A percentile compares a stretch with the other conserved stretches of the same genome.
These are phyloP conservation scores for Tetrapisispora nanseiensis DNA, from an alignment of 805 yeast species.

Conservation along the genomic window DNA sequence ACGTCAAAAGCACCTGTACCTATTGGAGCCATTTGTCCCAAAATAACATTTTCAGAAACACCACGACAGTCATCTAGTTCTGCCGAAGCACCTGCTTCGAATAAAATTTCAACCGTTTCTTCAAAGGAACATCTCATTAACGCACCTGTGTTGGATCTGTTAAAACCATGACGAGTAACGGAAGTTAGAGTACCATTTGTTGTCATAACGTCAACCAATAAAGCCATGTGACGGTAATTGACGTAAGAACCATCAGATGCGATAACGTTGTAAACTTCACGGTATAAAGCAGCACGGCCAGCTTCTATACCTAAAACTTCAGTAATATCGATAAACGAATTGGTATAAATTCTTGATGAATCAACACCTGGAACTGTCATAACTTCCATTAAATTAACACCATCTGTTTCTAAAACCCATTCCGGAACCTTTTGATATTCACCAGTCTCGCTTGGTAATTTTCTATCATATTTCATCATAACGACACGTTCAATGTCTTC, in stretches of 20 bases:
- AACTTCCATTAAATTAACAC: constrained; percentile 90
- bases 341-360: constrained; percentile 80
- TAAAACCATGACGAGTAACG: constrained; percentile 98
- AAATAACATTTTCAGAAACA: constrained; percentile 93
- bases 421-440: constrained; percentile 84
- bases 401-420: constrained; percentile 98
- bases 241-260: constrained; percentile 99
- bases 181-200: constrained; percentile 98
- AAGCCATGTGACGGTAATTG: constrained; percentile 95
- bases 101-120: constrained; percentile 94
- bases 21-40: constrained; percentile 97
- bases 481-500: constrained; percentile 75
- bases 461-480: constrained; percentile 77
- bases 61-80: constrained; percentile 98
- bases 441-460: constrained; percentile 68
- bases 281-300: constrained; percentile 86
- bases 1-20: constrained; percentile 98
- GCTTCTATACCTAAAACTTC: constrained; percentile 98
- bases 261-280: constrained; percentile 91
- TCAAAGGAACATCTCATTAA: constrained; percentile 98
- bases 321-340: constrained; percentile 90
- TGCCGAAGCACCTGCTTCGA: constrained; percentile 97
- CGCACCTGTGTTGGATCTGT: constrained; percentile 97
- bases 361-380: constrained; percentile 95
- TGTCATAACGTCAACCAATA: constrained; percentile 96